Percentiles rank a stretch among this genome's conserved stretches.
Evolutionary conservation across 768 basidiomycete genomes (phyloP).

Genomic region (Sutorius australiensis): DNA sequence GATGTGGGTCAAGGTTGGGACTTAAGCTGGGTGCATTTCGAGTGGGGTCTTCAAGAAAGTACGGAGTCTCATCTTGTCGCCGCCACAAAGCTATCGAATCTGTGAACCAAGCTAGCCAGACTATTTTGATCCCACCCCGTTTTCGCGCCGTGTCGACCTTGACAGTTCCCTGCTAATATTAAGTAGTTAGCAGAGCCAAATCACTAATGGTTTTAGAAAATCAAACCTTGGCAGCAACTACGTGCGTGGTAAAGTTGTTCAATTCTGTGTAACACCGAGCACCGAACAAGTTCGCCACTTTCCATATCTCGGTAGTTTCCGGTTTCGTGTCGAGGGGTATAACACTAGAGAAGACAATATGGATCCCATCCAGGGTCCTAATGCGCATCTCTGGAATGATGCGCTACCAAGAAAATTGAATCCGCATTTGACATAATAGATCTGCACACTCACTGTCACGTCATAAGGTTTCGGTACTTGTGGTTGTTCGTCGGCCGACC

Average conservation of each 20-base stretch:
- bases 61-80: constrained; percentile 73
- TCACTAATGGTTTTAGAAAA: neutral
- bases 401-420: constrained; percentile 40
- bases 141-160: constrained; percentile 85
- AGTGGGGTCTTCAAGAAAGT: constrained; percentile 64
- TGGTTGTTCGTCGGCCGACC: constrained; percentile 22
- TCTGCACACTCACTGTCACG: constrained; percentile 61
- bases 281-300: constrained; percentile 82
- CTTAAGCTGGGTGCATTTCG: constrained; percentile 37
- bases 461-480: constrained; percentile 48
- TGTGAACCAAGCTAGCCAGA: constrained; percentile 86
- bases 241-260: constrained; percentile 69
- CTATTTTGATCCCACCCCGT: constrained; percentile 75
- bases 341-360: constrained; percentile 90
- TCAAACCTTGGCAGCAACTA: constrained; percentile 83
- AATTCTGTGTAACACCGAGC: constrained; percentile 76
- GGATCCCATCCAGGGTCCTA: constrained; percentile 71
- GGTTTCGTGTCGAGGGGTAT: constrained; percentile 86
- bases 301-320: constrained; percentile 81
- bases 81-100: constrained; percentile 89
- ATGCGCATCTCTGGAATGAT: constrained; percentile 83
- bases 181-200: constrained; percentile 4
- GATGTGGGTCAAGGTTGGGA: constrained; percentile 44
- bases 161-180: constrained; percentile 72
- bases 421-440: neutral